phyloP scores from a whole-genome alignment of 73 alveolate genomes.

The Paramecium sonneborni region DNA sequence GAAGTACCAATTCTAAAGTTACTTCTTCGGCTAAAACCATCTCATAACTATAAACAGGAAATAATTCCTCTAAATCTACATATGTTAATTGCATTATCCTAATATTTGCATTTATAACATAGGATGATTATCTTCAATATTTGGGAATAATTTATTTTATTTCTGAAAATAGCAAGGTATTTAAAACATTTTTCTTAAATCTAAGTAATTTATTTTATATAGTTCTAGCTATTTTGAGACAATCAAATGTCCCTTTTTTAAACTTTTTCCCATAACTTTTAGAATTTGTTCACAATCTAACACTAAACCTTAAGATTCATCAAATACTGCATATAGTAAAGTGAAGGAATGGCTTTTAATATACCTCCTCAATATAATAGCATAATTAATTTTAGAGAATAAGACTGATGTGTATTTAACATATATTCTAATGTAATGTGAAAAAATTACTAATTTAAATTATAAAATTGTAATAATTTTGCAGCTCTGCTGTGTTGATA shows the following conservation, averaged over 20 bases:
- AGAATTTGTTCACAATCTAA: slow-evolving; percentile 36
- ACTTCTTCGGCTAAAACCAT: slow-evolving; percentile 59
- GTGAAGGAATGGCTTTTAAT: too few species aligned
- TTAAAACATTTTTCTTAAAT: background rate
- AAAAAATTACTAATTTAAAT: background rate
- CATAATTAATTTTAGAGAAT: slow-evolving; percentile 42
- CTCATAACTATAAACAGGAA: background rate
- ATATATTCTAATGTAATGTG: background rate
- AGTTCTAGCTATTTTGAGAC: background rate
- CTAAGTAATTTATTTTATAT: slow-evolving; percentile 25
- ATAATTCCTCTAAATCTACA: slow-evolving; percentile 31
- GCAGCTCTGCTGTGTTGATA: slow-evolving; percentile 32
- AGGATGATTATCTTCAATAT: slow-evolving; percentile 49
- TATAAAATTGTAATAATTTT: slow-evolving; percentile 8
- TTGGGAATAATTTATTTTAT: slow-evolving; percentile 12
- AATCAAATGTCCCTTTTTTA: background rate
- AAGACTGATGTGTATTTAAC: slow-evolving; percentile 33
- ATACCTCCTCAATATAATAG: background rate
- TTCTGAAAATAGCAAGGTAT: slow-evolving; percentile 20
- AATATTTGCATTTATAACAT: slow-evolving; percentile 40
- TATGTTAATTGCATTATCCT: slow-evolving; percentile 36
- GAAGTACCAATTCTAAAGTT: slow-evolving; percentile 32
- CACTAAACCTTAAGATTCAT: background rate
- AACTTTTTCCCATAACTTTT: slow-evolving; percentile 10
- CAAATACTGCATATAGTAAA: background rate